phyloP scores from a whole-genome alignment of 2,329 filamentous ascomycete genomes.

The Whalleya microplaca region DNA sequence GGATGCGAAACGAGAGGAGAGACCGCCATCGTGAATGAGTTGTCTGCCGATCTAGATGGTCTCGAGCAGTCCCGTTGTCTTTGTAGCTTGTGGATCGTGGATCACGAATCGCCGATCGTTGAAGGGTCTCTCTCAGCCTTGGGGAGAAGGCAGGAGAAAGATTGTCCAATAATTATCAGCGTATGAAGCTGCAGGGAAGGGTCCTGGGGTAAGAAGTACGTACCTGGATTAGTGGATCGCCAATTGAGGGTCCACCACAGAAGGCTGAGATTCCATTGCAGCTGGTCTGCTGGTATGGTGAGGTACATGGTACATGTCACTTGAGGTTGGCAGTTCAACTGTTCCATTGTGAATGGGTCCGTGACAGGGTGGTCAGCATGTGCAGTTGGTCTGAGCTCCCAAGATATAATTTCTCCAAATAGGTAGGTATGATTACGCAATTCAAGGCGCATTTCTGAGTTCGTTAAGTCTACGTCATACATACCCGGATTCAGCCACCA shows the following conservation, averaged over 20 bases:
- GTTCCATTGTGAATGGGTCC: no score
- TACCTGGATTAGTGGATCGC: not conserved
- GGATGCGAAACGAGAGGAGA: slow-evolving; percentile 37
- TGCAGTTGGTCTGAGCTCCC: not conserved
- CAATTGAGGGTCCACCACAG: no score
- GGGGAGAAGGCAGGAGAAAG: slow-evolving; percentile 16
- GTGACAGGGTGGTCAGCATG: no score
- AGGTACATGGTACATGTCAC: no score
- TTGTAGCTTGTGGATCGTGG: not conserved
- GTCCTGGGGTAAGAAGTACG: not conserved
- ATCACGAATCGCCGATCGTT: slow-evolving; percentile 4
- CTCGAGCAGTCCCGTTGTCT: not conserved
- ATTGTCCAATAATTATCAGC: not conserved
- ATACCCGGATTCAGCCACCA: not conserved
- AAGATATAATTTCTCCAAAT: no score
- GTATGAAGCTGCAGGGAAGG: no score
- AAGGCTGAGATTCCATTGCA: no score
- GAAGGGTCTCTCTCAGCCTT: slow-evolving; percentile 17
- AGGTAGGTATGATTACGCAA: not conserved
- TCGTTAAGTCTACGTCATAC: not conserved
- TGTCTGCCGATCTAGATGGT: not conserved
- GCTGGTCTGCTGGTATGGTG: no score
- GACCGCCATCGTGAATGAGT: slow-evolving; percentile 36
- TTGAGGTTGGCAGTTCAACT: no score
- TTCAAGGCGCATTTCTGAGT: not conserved